Evolutionary conservation across 805 yeast genomes (phyloP).

Genomic region (Middelhovenomyces tepae): DNA sequence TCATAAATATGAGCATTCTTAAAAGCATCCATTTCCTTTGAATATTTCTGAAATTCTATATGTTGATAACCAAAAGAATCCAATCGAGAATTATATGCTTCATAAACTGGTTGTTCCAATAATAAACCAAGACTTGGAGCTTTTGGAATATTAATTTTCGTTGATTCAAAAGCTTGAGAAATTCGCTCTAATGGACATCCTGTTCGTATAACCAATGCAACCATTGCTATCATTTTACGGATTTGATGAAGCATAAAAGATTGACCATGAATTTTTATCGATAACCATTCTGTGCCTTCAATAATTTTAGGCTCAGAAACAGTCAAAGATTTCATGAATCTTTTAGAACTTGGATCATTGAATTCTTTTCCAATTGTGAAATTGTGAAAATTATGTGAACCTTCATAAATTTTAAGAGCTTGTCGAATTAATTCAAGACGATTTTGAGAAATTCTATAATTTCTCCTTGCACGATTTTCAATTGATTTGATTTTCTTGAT

Average conservation of each 20-base stretch:
- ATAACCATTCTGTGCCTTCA: slow-evolving; percentile 92
- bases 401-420: slow-evolving; percentile 66
- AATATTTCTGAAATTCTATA: slow-evolving; percentile 58
- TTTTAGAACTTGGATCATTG: slow-evolving; percentile 75
- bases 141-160: slow-evolving; percentile 83
- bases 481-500: slow-evolving; percentile 47
- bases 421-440: slow-evolving; percentile 56
- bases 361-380: slow-evolving; percentile 74
- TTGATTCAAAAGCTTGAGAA: slow-evolving; percentile 62
- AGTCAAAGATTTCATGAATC: slow-evolving; percentile 70
- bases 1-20: slow-evolving; percentile 85
- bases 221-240: slow-evolving; percentile 96
- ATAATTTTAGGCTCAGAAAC: slow-evolving; percentile 87
- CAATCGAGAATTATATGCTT: slow-evolving; percentile 65
- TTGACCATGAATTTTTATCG: slow-evolving; percentile 95
- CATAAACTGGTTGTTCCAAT: slow-evolving; percentile 87
- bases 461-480: slow-evolving; percentile 62
- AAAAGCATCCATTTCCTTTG: slow-evolving; percentile 69
- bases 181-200: slow-evolving; percentile 77
- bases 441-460: slow-evolving; percentile 54
- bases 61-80: slow-evolving; percentile 69
- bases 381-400: slow-evolving; percentile 88
- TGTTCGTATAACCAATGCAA: slow-evolving; percentile 72
- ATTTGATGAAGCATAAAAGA: slow-evolving; percentile 98
- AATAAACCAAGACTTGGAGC: slow-evolving; percentile 94